Percentiles rank a stretch among this genome's conserved stretches.
phyloP scores from a whole-genome alignment of 2,329 filamentous ascomycete genomes.

The Diaporthe citrichinensis region DNA sequence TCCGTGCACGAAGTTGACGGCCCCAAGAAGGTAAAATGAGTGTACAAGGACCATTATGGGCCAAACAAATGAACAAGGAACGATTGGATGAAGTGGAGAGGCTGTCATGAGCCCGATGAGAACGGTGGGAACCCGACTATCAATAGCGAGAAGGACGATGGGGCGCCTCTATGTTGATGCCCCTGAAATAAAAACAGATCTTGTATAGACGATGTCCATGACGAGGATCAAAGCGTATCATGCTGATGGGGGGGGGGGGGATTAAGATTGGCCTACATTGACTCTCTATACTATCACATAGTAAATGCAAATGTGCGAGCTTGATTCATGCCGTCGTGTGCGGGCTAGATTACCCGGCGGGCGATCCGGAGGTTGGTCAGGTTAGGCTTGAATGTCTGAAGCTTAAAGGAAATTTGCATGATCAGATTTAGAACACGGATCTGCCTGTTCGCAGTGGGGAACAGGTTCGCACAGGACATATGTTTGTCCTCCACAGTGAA shows the following conservation, averaged over 20 bases:
- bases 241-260: background rate
- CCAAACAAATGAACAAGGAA: background rate
- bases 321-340: conserved; percentile 6
- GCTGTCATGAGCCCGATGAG: background rate
- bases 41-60: conserved; percentile 4
- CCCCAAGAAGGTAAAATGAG: conserved; percentile 19
- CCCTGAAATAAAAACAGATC: conserved; percentile 1
- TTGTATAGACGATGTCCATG: background rate
- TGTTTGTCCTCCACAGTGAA: conserved; percentile 10
- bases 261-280: conserved; percentile 9
- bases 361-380: background rate
- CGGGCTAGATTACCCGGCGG: conserved; percentile 8
- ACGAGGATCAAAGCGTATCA: conserved; percentile 7
- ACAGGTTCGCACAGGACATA: conserved; percentile 2
- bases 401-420: conserved; percentile 21
- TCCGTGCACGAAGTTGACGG: conserved; percentile 5
- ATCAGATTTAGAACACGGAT: conserved; percentile 15
- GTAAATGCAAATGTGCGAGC: background rate
- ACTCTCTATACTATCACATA: background rate
- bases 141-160: background rate
- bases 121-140: background rate
- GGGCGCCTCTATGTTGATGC: background rate
- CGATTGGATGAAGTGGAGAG: background rate
- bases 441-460: conserved; percentile 11
- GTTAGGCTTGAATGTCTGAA: conserved; percentile 7